A percentile compares a stretch with the other conserved stretches of the same genome.
Conservation (phyloP, 495 filamentous ascomycete genomes). For the Filosporella fistucella region DNA sequence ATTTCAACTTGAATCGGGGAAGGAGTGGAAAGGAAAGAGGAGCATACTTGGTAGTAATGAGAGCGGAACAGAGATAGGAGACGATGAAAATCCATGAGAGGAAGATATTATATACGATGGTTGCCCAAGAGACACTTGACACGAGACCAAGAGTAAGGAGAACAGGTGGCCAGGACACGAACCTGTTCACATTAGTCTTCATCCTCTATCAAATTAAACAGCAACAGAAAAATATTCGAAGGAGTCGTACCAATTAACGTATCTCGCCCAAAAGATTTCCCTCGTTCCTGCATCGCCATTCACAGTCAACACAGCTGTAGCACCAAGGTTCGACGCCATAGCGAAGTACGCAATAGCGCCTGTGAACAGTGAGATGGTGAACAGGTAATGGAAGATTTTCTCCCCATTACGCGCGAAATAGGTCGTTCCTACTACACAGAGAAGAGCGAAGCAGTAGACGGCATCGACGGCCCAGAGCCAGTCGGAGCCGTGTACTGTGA, state of each 20-base stretch:
- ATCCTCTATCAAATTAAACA: slow-evolving; percentile 24
- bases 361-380: slow-evolving; percentile 40
- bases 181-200: background rate
- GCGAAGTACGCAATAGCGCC: slow-evolving; percentile 61
- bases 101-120: slow-evolving; percentile 53
- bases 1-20: no score
- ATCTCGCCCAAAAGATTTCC: slow-evolving; percentile 67
- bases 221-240: slow-evolving; percentile 24
- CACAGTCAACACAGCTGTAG: slow-evolving; percentile 44
- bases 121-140: slow-evolving; percentile 58
- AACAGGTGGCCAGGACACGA: slow-evolving; percentile 33
- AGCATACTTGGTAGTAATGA: slow-evolving; percentile 42
- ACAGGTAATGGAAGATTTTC: slow-evolving; percentile 51
- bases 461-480: slow-evolving; percentile 50
- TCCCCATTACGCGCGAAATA: slow-evolving; percentile 37
- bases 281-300: slow-evolving; percentile 38
- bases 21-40: no score
- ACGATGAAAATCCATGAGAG: slow-evolving; percentile 58
- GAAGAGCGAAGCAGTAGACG: slow-evolving; percentile 34
- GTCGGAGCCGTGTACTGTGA: slow-evolving; percentile 54
- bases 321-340: slow-evolving; percentile 65
- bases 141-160: slow-evolving; percentile 57
- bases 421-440: slow-evolving; percentile 20
- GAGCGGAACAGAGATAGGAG: slow-evolving; percentile 56
- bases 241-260: slow-evolving; percentile 52